Evolutionary conservation across 2,329 filamentous ascomycete species (phyloP), one percentile per base, ranked within the genome.

Genomic region (Cadophora gregata): DNA sequence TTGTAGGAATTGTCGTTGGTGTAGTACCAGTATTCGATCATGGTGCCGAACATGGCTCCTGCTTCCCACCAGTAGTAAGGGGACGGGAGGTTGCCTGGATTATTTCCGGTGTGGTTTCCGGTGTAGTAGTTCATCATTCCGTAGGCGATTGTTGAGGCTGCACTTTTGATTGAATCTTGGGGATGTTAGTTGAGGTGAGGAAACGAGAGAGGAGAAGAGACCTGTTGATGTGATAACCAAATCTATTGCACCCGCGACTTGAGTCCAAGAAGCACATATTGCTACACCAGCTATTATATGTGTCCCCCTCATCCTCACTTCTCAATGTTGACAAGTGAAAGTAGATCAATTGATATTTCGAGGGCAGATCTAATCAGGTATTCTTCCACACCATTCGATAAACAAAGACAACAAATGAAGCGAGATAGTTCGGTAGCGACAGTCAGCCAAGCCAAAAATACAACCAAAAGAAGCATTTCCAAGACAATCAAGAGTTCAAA

Each of bases 11-110:
- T 81, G 74, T 94, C 91, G 21, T 88, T 88, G 0, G 91, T 94
- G 76, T 92, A 92, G 75, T 89, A 91, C 91, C 91, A 96, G 77
- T 95, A 96, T 73, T 96, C 91, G 64, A 96, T 83, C 68, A 96
- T 81, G 5, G 89, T 83, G 38, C 86, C 86, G 79, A 89, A 83
- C 81, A 93, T 87, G 84, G 90, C 79, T 91, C 90, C 92, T 88
- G 93, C 86, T 71, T 85, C 83, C 84, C 84, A 86, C 83, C 83
- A 86, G 74, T 84, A 85, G 70, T 84, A 84, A 1, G 75, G 75
- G 14, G 78, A 72, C 27, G 83, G 80, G 61, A 87, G 68, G 67
- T 84, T 82, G 47, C 84, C 84, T 1, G 83, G 81, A 24, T 81
- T 79, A 67, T 84, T 81, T 36, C 82, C 83, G n/a, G 82, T 79